Evolutionary conservation across 768 basidiomycete genomes (phyloP).

Genomic region (Serendipita indica): DNA sequence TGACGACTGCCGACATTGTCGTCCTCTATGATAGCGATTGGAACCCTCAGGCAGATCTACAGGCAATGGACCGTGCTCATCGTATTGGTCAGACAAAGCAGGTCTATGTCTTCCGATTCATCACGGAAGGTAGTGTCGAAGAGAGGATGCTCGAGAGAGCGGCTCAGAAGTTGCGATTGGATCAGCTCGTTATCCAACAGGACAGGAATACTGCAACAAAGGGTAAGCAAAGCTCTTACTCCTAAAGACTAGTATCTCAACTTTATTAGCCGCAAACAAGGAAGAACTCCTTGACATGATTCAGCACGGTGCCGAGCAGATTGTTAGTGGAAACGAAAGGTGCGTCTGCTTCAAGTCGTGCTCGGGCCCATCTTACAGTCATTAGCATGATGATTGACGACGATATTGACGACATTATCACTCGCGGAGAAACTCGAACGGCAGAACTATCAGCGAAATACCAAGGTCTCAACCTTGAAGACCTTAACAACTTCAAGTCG

Average conservation of each 20-base stretch:
- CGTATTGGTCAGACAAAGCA: slow-evolving; percentile 96
- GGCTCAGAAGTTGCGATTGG: slow-evolving; percentile 86
- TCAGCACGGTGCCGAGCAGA: slow-evolving; percentile 91
- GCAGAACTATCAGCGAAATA: slow-evolving; percentile 81
- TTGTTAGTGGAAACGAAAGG: slow-evolving; percentile 71
- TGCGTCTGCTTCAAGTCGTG: slow-evolving; percentile 25
- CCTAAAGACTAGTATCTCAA: neutral
- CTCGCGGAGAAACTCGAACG: slow-evolving; percentile 81
- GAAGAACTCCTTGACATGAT: slow-evolving; percentile 98
- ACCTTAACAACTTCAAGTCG: slow-evolving; percentile 92
- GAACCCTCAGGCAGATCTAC: slow-evolving; percentile 98
- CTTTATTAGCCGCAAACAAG: slow-evolving; percentile 64
- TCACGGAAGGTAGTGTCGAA: slow-evolving; percentile 83
- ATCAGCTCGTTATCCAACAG: slow-evolving; percentile 95
- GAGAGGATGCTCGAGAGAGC: slow-evolving; percentile 90
- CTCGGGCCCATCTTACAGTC: neutral
- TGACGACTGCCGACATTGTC: slow-evolving; percentile 89
- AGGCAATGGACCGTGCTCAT: slow-evolving; percentile 97
- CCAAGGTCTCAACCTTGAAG: slow-evolving; percentile 83
- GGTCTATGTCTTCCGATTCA: slow-evolving; percentile 93
- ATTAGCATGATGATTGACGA: slow-evolving; percentile 60
- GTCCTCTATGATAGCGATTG: slow-evolving; percentile 95
- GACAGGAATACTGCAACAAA: slow-evolving; percentile 73
- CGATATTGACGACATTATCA: slow-evolving; percentile 90
- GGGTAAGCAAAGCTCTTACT: slow-evolving; percentile 28